A percentile compares a stretch with the other conserved stretches of the same genome.
These are phyloP conservation scores for Platismatia glauca DNA, from an alignment of 495 filamentous ascomycete species.

Conservation along the genomic window DNA sequence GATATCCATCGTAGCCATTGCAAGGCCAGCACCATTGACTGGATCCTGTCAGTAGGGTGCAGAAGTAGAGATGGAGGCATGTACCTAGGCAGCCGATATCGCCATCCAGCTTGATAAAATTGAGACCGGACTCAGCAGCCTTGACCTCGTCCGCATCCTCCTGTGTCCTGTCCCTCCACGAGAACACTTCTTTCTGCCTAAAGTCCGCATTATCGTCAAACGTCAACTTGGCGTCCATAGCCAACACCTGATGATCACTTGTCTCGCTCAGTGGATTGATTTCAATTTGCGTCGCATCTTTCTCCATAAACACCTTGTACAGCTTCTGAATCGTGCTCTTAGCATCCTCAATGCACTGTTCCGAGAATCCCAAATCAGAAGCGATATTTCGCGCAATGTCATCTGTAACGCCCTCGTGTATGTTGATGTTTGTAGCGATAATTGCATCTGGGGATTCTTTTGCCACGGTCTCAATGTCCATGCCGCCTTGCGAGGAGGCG, in stretches of 20 bases:
- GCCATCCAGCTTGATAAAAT: constrained; percentile 99
- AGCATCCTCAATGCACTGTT: constrained; percentile 91
- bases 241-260: constrained; percentile 90
- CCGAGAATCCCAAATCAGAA: constrained; percentile 87
- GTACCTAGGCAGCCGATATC: constrained; percentile 88
- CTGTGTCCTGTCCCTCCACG: constrained; percentile 85
- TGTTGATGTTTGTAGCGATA: constrained; percentile 83
- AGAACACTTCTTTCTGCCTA: constrained; percentile 92
- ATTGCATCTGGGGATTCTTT: constrained; percentile 97
- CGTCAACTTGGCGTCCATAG: constrained; percentile 96
- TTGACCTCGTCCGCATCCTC: constrained; percentile 97
- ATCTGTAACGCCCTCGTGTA: constrained; percentile 90
- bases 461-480: constrained; percentile 97
- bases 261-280: constrained; percentile 98
- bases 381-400: constrained; percentile 87
- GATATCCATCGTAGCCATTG: constrained; percentile 99
- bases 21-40: constrained; percentile 96
- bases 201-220: constrained; percentile 99
- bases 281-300: constrained; percentile 97
- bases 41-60: constrained; percentile 21
- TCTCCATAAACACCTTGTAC: constrained; percentile 96
- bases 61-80: not conserved
- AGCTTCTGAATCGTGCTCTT: constrained; percentile 95
- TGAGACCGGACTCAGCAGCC: constrained; percentile 82
- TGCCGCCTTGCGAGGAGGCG: constrained; percentile 93